Conservation (phyloP, 202 grass and related monocot species). For the Zizania palustris region DNA sequence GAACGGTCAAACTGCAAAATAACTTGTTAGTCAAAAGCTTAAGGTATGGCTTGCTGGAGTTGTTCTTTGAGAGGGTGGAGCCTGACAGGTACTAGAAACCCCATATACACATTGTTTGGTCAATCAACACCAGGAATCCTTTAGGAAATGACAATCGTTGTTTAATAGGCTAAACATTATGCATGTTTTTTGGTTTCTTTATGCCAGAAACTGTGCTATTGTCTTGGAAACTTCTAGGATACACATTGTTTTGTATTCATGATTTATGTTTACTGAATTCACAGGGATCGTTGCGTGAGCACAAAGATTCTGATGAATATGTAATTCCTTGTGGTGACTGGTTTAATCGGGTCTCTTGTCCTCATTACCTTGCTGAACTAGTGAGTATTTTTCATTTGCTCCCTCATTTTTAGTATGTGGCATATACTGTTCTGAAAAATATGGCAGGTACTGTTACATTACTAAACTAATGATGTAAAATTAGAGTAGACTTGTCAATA, state of each 20-base stretch:
- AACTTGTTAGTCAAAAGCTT: slow-evolving; percentile 15
- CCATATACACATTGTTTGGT: slow-evolving; percentile 16
- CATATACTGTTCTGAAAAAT: slow-evolving; percentile 3
- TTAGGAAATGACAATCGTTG: not conserved
- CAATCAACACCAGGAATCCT: slow-evolving; percentile 15
- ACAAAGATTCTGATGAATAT: slow-evolving; percentile 81
- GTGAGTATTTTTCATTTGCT: slow-evolving; percentile 52
- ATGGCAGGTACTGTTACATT: not conserved
- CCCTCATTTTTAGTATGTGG: slow-evolving; percentile 31
- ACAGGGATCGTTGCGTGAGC: slow-evolving; percentile 82
- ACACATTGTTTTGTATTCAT: not conserved
- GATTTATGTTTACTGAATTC: slow-evolving; percentile 34
- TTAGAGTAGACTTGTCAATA: slow-evolving; percentile 15
- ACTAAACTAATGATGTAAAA: not conserved
- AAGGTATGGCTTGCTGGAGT: slow-evolving; percentile 12
- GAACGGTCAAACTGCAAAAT: not conserved
- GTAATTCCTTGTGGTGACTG: slow-evolving; percentile 86
- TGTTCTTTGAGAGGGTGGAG: slow-evolving; percentile 2
- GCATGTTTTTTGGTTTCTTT: slow-evolving; percentile 27
- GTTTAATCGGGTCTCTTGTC: slow-evolving; percentile 82
- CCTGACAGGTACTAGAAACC: not conserved
- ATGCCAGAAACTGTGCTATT: not conserved
- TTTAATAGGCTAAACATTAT: not conserved
- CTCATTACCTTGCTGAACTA: slow-evolving; percentile 95
- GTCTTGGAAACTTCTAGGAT: not conserved